Evolutionary conservation across 1,284 basidiomycete genomes (phyloP).

Genomic region (Megacollybia platyphylla): DNA sequence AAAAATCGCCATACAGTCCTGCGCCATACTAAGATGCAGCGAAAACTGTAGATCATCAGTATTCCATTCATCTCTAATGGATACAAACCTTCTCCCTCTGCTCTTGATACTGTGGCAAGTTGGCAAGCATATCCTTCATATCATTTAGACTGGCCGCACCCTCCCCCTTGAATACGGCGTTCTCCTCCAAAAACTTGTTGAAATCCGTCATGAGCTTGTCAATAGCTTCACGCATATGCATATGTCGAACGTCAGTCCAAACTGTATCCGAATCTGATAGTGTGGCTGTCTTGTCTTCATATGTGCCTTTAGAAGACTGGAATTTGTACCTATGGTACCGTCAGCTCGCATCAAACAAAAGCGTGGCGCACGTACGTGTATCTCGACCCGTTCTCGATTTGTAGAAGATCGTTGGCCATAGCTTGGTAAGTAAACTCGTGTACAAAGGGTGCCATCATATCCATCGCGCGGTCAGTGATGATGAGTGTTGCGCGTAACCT

Average conservation of each 20-base stretch:
- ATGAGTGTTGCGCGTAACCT: constrained; percentile 77
- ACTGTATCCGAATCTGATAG: constrained; percentile 82
- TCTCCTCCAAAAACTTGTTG: constrained; percentile 85
- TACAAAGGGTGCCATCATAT: constrained; percentile 79
- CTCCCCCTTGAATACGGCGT: constrained; percentile 82
- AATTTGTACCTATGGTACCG: constrained; percentile 62
- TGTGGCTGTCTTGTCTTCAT: constrained; percentile 79
- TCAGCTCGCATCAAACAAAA: neutral
- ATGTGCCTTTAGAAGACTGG: constrained; percentile 68
- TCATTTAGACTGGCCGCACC: constrained; percentile 87
- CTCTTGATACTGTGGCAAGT: constrained; percentile 89
- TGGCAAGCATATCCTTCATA: constrained; percentile 99
- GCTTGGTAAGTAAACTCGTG: constrained; percentile 99
- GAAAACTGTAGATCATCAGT: constrained; percentile 64
- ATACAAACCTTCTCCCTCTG: constrained; percentile 75
- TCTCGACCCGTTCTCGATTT: constrained; percentile 74
- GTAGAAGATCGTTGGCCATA: constrained; percentile 92
- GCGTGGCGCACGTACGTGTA: constrained; percentile 56
- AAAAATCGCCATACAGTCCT: constrained; percentile 93
- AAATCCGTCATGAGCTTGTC: constrained; percentile 95
- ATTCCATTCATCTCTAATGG: neutral
- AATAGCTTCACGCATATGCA: constrained; percentile 98
- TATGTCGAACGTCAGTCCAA: constrained; percentile 87
- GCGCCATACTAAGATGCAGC: constrained; percentile 92
- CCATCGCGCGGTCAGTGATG: constrained; percentile 94